Evolutionary conservation across 805 yeast species (phyloP), one percentile per base, ranked within the genome.

Genomic region (Starmerella etchellsii): DNA sequence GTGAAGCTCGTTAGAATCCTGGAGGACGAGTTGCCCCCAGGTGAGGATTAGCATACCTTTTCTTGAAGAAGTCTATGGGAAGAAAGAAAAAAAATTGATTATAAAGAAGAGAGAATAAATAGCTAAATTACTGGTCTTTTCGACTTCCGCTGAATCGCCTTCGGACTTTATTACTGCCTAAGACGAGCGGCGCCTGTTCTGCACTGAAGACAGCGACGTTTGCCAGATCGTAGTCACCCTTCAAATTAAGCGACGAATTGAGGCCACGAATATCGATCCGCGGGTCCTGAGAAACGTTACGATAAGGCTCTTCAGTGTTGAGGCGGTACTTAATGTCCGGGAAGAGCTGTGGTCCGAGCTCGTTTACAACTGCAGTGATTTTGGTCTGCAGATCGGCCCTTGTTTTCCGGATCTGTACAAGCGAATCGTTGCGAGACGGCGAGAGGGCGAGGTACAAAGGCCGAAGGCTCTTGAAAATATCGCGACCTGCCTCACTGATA

Each of bases 21-120:
- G 51, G 84, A 81, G 55, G 98, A 91, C 57, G 98, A 91, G 63
- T 79, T 91, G 34, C 98, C 98, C 13, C 93, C 94, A 5, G 98
- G 97, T 20, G 97, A 91, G 60, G 95, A 87, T 49, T 79, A 34
- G 7, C 9, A 32, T 7, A 32, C 8, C 15, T 8, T 21, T 11
- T 10, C 21, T 16, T 14, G 11, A 30, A 18, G 18, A 9, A 30
- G 11, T 30, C 11, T 30, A 30, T 9, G 11, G 14, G 11, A n/a
- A n/a, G n/a, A n/a, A n/a, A n/a, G n/a, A n/a, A n/a, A n/a, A n/a
- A n/a, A n/a, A n/a, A n/a, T n/a, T n/a, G n/a, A n/a, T n/a, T n/a
- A n/a, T n/a, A 25, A 25, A 9, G 27, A 9, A 25, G 11, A 25
- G 9, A 25, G 13, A 9, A 25, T 25, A 25, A 25, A 25, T 25